Conservation (phyloP, 2,329 filamentous ascomycete genomes). For the Penicillium hesseltinei region DNA sequence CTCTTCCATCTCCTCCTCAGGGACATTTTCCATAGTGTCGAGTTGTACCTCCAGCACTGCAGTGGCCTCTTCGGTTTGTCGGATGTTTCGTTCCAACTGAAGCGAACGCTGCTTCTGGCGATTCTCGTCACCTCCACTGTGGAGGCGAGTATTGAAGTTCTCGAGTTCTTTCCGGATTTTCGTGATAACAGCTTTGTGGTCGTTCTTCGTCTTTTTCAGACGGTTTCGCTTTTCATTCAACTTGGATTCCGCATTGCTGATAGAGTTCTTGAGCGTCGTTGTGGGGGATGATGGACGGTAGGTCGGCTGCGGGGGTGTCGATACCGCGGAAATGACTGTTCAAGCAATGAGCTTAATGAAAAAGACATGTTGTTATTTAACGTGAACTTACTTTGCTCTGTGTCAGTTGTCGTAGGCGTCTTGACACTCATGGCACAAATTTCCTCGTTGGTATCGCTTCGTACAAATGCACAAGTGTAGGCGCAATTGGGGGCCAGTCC, state of each 20-base stretch:
- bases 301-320: constrained; percentile 55
- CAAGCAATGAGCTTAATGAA: constrained; percentile 9
- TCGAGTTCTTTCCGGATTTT: constrained; percentile 63
- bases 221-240: constrained; percentile 59
- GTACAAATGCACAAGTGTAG: constrained; percentile 63
- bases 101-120: constrained; percentile 60
- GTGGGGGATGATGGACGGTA: constrained; percentile 63
- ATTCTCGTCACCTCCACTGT: constrained; percentile 60
- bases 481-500: constrained; percentile 63
- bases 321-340: constrained; percentile 37
- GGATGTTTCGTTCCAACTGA: constrained; percentile 62
- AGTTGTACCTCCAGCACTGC: constrained; percentile 54
- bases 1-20: constrained; percentile 55
- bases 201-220: constrained; percentile 59
- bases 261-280: constrained; percentile 64
- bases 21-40: constrained; percentile 56
- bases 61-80: constrained; percentile 63
- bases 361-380: background rate
- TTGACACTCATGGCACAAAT: constrained; percentile 62
- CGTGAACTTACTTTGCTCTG: constrained; percentile 54
- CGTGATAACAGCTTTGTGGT: constrained; percentile 58
- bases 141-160: constrained; percentile 56
- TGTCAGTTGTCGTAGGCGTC: constrained; percentile 58
- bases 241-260: constrained; percentile 60
- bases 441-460: constrained; percentile 55